A percentile compares a stretch with the other conserved stretches of the same genome.
Conservation (phyloP, 306 rosid genomes). For the Gleditsia sinensis region DNA sequence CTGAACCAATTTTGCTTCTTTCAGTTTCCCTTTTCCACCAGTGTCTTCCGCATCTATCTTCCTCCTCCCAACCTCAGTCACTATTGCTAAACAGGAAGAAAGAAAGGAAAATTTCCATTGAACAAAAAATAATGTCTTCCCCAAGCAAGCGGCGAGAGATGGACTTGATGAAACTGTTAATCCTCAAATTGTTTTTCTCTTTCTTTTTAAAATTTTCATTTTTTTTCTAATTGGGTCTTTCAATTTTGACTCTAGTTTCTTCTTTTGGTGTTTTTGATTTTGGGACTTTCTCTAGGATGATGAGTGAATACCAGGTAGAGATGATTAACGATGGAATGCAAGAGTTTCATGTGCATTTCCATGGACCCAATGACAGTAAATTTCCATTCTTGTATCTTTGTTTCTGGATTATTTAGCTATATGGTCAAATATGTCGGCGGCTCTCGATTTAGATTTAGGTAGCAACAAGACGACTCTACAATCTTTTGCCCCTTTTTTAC, state of each 20-base stretch:
- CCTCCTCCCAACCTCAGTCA: neutral
- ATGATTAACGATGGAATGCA: slow-evolving; percentile 62
- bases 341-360: slow-evolving; percentile 54
- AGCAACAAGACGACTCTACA: neutral
- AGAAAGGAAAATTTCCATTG: neutral
- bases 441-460: slow-evolving; percentile 30
- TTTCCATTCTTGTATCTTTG: neutral
- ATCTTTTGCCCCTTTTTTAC: neutral
- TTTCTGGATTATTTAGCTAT: slow-evolving; percentile 36
- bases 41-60: neutral
- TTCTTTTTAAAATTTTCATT: slow-evolving; percentile 6
- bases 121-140: slow-evolving; percentile 42
- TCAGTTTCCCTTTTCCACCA: slow-evolving; percentile 11
- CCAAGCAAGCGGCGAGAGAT: slow-evolving; percentile 63
- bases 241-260: slow-evolving; percentile 1
- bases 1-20: slow-evolving; percentile 41
- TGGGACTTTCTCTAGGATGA: slow-evolving; percentile 39
- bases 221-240: slow-evolving; percentile 24
- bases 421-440: slow-evolving; percentile 26
- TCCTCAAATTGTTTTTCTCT: slow-evolving; percentile 18
- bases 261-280: neutral
- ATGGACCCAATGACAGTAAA: slow-evolving; percentile 52
- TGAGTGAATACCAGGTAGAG: slow-evolving; percentile 61
- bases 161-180: slow-evolving; percentile 62
- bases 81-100: neutral